Percentiles rank a stretch among this genome's conserved stretches.
phyloP scores from a whole-genome alignment of 352 stramenopile genomes.

The Phytopythium aichiense region DNA sequence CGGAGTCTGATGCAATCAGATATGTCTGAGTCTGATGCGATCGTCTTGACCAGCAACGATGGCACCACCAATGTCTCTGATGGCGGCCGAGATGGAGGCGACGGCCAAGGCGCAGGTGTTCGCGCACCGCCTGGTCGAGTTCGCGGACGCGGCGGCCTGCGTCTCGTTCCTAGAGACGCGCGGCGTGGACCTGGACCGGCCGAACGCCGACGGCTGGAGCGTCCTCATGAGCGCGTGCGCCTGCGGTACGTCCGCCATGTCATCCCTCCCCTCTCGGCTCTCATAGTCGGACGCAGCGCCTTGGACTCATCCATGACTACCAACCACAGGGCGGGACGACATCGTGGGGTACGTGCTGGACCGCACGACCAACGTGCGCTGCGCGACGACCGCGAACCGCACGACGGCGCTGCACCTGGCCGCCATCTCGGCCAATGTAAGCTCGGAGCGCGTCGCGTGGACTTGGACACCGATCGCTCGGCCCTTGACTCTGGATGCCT shows the following conservation, averaged over 20 bases:
- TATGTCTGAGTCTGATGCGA: background rate
- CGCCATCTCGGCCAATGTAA: slow-evolving; percentile 69
- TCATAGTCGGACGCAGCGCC: background rate
- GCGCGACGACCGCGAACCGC: slow-evolving; percentile 53
- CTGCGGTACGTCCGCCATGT: slow-evolving; percentile 32
- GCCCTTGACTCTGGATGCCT: background rate
- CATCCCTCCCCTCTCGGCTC: background rate
- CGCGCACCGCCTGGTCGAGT: slow-evolving; percentile 74
- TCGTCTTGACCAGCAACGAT: slow-evolving; percentile 1
- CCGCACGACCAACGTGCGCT: slow-evolving; percentile 49
- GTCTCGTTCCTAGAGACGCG: slow-evolving; percentile 59
- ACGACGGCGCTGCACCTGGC: slow-evolving; percentile 78
- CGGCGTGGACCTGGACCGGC: slow-evolving; percentile 49
- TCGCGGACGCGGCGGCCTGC: slow-evolving; percentile 51
- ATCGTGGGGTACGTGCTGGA: slow-evolving; percentile 54
- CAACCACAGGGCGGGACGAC: slow-evolving; percentile 46
- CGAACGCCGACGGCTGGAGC: slow-evolving; percentile 64
- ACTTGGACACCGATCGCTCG: background rate
- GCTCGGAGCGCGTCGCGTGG: background rate
- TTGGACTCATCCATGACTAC: background rate
- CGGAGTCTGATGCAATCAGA: background rate
- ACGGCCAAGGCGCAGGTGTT: slow-evolving; percentile 47
- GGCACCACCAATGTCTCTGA: background rate
- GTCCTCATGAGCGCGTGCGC: slow-evolving; percentile 80
- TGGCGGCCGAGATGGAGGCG: background rate